A percentile compares a stretch with the other conserved stretches of the same genome.
These are phyloP conservation scores for Scheffersomyces quercinus DNA, from an alignment of 1,139 yeast species.

Conservation along the genomic window DNA sequence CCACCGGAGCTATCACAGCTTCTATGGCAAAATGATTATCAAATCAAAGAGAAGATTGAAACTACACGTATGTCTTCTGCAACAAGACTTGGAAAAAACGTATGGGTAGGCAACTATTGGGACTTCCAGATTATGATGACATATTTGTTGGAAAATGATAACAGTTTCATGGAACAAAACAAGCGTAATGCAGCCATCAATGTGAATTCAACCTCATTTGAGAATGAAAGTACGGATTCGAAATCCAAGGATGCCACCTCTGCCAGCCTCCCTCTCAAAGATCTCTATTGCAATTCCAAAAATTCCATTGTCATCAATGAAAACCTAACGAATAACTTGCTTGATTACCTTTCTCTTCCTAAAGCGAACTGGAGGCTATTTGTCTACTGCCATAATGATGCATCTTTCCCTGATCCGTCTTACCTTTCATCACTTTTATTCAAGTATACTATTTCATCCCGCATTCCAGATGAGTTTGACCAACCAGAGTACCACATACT, in stretches of 20 bases:
- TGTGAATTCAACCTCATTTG: conserved; percentile 3
- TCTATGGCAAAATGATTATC: conserved; percentile 70
- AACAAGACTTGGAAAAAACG: conserved; percentile 51
- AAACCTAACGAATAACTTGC: conserved; percentile 10
- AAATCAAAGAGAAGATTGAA: conserved; percentile 75
- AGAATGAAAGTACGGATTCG: no score
- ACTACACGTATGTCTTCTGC: conserved; percentile 84
- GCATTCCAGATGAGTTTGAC: conserved; percentile 17
- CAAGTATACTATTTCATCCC: conserved; percentile 30
- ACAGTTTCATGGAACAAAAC: conserved; percentile 8
- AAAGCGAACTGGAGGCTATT: conserved; percentile 42
- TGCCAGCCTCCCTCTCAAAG: conserved; percentile 11
- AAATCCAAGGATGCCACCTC: no score
- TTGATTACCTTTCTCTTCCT: conserved; percentile 31
- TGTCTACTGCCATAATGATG: conserved; percentile 53
- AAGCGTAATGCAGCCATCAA: conserved; percentile 1
- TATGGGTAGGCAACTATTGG: conserved; percentile 82
- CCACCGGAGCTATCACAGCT: conserved; percentile 1
- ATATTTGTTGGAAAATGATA: conserved; percentile 18
- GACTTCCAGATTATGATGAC: conserved; percentile 41
- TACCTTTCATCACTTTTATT: conserved; percentile 39
- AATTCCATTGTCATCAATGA: conserved; percentile 48
- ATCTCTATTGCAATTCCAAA: conserved; percentile 50
- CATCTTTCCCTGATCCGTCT: conserved; percentile 51
- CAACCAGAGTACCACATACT: conserved; percentile 38